phyloP scores from a whole-genome alignment of 1,139 yeast species.

The Spencermartinsiella ligniputridi region DNA sequence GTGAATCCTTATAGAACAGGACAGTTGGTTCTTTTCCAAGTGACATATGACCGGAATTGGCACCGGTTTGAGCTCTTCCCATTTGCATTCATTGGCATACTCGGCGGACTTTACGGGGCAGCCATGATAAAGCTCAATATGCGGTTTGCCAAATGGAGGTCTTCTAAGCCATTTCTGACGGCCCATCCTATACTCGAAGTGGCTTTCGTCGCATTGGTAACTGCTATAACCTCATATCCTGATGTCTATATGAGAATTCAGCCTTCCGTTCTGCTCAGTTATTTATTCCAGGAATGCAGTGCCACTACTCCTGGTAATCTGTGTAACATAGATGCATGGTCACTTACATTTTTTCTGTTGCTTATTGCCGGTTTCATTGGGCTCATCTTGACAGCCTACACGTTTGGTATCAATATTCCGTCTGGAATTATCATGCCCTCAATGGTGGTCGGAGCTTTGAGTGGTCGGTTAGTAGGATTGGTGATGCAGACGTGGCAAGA shows the following conservation, averaged over 20 bases:
- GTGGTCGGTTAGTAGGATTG: constrained; percentile 66
- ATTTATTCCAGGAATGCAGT: constrained; percentile 61
- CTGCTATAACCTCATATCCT: constrained; percentile 56
- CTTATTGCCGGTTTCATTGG: constrained; percentile 50
- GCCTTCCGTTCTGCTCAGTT: constrained; percentile 49
- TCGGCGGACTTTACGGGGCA: constrained; percentile 68
- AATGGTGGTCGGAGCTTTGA: constrained; percentile 62
- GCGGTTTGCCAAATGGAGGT: constrained; percentile 38
- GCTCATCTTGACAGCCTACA: constrained; percentile 52
- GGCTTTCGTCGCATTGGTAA: constrained; percentile 42
- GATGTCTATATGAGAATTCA: constrained; percentile 52
- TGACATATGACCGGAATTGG: constrained; percentile 71
- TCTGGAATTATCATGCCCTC: constrained; percentile 77
- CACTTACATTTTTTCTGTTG: constrained; percentile 33
- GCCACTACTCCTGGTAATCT: constrained; percentile 29
- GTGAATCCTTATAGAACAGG: constrained; percentile 56
- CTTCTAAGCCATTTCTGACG: constrained; percentile 7
- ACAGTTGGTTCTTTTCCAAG: constrained; percentile 58
- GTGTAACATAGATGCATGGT: constrained; percentile 34
- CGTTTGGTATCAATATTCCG: constrained; percentile 64
- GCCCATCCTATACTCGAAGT: constrained; percentile 44
- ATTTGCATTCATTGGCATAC: constrained; percentile 58
- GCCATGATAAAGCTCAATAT: constrained; percentile 49
- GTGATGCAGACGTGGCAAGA: constrained; percentile 39
- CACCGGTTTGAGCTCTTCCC: constrained; percentile 64